Percentiles rank a stretch among this genome's conserved stretches.
These are phyloP conservation scores for Byssoonygena ceratinophila DNA, from an alignment of 2,329 filamentous ascomycete species.

Conservation along the genomic window DNA sequence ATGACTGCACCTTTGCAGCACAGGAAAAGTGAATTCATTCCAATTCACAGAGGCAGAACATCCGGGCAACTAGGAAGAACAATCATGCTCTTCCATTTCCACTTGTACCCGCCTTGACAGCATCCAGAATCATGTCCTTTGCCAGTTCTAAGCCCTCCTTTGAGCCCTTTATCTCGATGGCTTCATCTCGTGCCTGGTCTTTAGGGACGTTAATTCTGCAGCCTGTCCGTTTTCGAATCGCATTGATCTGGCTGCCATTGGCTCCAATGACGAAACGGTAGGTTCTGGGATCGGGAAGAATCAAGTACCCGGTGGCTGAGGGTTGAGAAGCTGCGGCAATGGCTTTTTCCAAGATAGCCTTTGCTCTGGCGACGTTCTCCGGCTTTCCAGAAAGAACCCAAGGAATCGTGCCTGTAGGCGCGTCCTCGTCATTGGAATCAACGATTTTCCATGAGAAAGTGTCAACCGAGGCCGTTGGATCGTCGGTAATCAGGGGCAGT, in stretches of 20 bases:
- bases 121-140: conserved; percentile 76
- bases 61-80: neutral
- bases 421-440: conserved; percentile 34
- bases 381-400: conserved; percentile 76
- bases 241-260: conserved; percentile 82
- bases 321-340: conserved; percentile 49
- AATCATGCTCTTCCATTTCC: conserved; percentile 9
- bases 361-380: conserved; percentile 74
- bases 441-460: conserved; percentile 77
- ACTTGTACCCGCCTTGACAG: conserved; percentile 46
- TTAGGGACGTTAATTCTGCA: conserved; percentile 91
- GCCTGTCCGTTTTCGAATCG: conserved; percentile 80
- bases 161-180: conserved; percentile 78
- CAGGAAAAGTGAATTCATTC: neutral
- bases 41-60: neutral
- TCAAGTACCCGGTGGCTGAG: conserved; percentile 67
- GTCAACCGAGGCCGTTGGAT: conserved; percentile 53
- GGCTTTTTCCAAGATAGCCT: conserved; percentile 60
- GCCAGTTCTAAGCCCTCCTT: conserved; percentile 75
- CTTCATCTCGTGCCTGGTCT: conserved; percentile 62
- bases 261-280: conserved; percentile 86
- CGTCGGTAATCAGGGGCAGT: conserved; percentile 92
- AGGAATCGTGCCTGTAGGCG: conserved; percentile 42
- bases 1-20: neutral
- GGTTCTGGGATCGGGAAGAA: conserved; percentile 76